These are phyloP conservation scores for Phytophthora nicotianae DNA, from an alignment of 352 stramenopile species.

Conservation along the genomic window DNA sequence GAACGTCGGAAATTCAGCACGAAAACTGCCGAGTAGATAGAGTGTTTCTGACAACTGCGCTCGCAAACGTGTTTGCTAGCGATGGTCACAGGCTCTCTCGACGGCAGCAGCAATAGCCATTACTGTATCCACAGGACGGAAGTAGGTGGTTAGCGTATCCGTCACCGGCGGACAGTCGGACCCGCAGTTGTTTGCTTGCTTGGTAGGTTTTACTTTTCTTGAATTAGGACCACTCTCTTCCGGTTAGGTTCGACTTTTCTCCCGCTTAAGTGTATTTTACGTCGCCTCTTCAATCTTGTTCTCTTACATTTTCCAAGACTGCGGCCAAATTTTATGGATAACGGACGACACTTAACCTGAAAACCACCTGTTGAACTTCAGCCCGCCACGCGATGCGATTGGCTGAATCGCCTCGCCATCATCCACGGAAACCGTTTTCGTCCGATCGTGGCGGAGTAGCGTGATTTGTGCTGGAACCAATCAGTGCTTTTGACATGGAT, in stretches of 20 bases:
- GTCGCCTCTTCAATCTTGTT: slow-evolving; percentile 5
- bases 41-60: not conserved
- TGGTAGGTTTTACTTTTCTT: slow-evolving; percentile 22
- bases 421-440: slow-evolving; percentile 32
- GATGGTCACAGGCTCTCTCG: not conserved
- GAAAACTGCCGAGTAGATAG: not conserved
- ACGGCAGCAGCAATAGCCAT: not conserved
- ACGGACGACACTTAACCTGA: slow-evolving; percentile 28
- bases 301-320: slow-evolving; percentile 10
- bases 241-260: slow-evolving; percentile 6
- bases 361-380: slow-evolving; percentile 20
- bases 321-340: slow-evolving; percentile 37
- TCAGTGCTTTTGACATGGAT: slow-evolving; percentile 3
- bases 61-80: not conserved
- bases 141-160: slow-evolving; percentile 4
- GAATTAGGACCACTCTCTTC: slow-evolving; percentile 9
- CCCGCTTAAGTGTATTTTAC: slow-evolving; percentile 14
- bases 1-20: not conserved
- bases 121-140: no score
- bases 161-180: not conserved
- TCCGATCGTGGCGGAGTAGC: slow-evolving; percentile 11
- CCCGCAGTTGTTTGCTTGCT: slow-evolving; percentile 16
- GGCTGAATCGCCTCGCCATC: slow-evolving; percentile 15
- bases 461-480: slow-evolving; percentile 16
- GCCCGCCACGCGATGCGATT: slow-evolving; percentile 7